Evolutionary conservation across 2,329 filamentous ascomycete species (phyloP), one percentile per base, ranked within the genome.

Genomic region (Ustulina deusta): DNA sequence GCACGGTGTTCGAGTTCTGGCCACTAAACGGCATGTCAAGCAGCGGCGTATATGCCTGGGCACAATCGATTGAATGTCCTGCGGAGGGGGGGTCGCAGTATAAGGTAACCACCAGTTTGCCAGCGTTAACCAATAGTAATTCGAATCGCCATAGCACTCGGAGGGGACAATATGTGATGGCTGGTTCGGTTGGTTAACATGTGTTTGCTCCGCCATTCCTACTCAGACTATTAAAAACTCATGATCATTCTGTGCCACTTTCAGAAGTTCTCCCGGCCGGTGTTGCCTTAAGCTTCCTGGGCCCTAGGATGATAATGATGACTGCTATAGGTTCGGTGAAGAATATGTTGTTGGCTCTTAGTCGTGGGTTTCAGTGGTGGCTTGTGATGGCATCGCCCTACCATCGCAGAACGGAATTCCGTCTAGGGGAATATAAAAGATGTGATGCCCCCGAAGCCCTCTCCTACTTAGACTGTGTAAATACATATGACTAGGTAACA

Each of bases 161-260:
- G 15, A 36, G 25, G 42, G 51, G 20, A 44, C 32, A 51, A 29
- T 57, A 25, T 17, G 32, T 51, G 40, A 66, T 49, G 6, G 25
- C 29, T 48, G 3, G 20, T 27, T 27, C 36, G 25, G 57, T 61
- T 65, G n/a, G 63, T 44, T 32, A 7, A 15, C 13, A 65, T 29
- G 25, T 46, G 57, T 29, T 40, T 29, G 44, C 44, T 52, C 11
- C 58, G 42, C 51, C 51, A 49, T 65, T 25, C 11, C n/a, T 40
- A 17, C 6, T n/a, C 15, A 49, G 13, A 20, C 15, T 34, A 3
- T 32, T 34, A 27, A 52, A 54, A n/a, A 57, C 25, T 46, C 46
- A 22, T n/a, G 52, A 25, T 15, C 17, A 9, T 40, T 36, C n/a
- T 22, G 32, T 56, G 60, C 55, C 61, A 51, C 48, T 42, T 67